Conservation (phyloP, 192 early-diverging fungal species). For the Phycomyces nitens region DNA sequence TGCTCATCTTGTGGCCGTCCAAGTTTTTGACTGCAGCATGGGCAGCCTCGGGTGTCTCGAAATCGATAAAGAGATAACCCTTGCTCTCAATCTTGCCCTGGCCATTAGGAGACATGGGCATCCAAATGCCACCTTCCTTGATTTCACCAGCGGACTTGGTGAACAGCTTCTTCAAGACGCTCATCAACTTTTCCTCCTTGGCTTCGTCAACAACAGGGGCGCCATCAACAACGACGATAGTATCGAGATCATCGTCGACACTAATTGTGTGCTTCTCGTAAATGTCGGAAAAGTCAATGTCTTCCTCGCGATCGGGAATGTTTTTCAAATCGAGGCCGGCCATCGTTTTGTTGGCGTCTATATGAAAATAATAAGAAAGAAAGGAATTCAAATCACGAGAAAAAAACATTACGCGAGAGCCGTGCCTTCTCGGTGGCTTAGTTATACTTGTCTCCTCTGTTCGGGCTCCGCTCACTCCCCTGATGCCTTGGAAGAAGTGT, state of each 20-base stretch:
- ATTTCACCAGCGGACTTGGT: conserved; percentile 68
- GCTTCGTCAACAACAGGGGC: conserved; percentile 80
- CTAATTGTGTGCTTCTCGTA: conserved; percentile 70
- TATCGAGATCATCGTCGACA: conserved; percentile 72
- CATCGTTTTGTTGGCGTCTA: conserved; percentile 6
- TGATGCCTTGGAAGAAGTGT: too few relatives aligned
- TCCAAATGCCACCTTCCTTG: conserved; percentile 79
- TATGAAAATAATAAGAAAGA: not conserved
- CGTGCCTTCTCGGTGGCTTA: not conserved
- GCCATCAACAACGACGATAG: conserved; percentile 90
- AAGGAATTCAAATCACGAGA: conserved; percentile 3
- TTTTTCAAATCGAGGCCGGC: conserved; percentile 52
- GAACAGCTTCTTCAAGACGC: conserved; percentile 74
- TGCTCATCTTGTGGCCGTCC: conserved; percentile 80
- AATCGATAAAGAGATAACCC: conserved; percentile 93
- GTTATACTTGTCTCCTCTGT: not conserved
- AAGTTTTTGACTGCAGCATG: conserved; percentile 67
- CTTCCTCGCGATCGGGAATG: conserved; percentile 66
- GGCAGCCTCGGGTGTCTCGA: conserved; percentile 83
- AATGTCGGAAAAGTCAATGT: conserved; percentile 92
- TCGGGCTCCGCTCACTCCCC: too few relatives aligned
- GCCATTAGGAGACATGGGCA: conserved; percentile 76
- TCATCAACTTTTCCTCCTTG: conserved; percentile 84
- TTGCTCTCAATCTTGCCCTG: conserved; percentile 72
- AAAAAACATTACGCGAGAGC: conserved; percentile 3